Conservation (phyloP, 495 filamentous ascomycete species). For the Penicillium longicatenatum region DNA sequence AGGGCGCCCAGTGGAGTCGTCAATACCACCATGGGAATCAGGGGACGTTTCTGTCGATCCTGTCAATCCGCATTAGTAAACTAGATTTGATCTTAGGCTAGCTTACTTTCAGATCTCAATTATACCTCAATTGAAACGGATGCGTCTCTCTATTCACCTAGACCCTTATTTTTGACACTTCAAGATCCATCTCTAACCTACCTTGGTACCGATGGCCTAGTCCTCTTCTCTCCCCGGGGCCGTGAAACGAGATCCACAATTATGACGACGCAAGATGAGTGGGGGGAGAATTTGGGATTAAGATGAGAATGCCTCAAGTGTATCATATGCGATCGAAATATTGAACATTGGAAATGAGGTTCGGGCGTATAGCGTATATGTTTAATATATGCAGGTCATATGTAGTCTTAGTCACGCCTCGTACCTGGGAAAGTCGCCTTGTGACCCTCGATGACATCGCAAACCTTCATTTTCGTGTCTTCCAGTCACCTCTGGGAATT, state of each 20-base stretch:
- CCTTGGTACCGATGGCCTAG: neutral
- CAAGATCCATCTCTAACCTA: neutral
- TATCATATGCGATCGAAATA: neutral
- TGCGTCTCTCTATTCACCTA: too few species aligned
- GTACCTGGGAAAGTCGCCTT: neutral
- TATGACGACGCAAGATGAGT: slow-evolving; percentile 15
- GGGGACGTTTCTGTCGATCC: neutral
- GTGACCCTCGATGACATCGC: too few species aligned
- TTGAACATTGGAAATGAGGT: neutral
- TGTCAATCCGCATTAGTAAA: neutral
- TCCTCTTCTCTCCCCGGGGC: neutral
- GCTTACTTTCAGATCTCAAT: too few species aligned
- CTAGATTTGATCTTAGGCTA: neutral
- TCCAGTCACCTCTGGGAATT: neutral
- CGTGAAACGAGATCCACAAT: slow-evolving; percentile 19
- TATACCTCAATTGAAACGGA: too few species aligned
- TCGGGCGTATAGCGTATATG: neutral
- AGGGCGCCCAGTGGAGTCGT: neutral
- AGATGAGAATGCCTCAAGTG: neutral
- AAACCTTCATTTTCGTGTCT: too few species aligned
- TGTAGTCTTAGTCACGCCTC: neutral
- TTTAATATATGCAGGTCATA: neutral
- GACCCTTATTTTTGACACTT: neutral
- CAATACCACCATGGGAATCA: neutral
- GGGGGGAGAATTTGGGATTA: neutral